A percentile compares a stretch with the other conserved stretches of the same genome.
phyloP scores from a whole-genome alignment of 352 stramenopile species.

The Globisporangium takayamanum region DNA sequence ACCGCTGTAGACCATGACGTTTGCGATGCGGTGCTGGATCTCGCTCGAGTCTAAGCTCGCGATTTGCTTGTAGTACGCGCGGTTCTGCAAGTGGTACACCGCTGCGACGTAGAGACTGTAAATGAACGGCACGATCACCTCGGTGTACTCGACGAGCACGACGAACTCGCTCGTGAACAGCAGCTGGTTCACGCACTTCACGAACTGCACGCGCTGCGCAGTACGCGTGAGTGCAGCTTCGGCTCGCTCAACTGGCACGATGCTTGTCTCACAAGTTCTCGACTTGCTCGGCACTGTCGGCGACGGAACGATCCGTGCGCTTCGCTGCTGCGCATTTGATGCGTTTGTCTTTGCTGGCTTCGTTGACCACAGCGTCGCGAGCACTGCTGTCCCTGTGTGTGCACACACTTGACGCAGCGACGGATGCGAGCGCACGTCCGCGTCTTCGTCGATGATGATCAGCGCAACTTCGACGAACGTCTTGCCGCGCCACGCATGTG shows the following conservation, averaged over 20 bases:
- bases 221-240: neutral
- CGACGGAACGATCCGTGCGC: neutral
- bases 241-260: neutral
- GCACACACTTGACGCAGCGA: neutral
- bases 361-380: neutral
- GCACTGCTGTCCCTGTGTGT: neutral
- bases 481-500: conserved; percentile 1
- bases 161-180: conserved; percentile 12
- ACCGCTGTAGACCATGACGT: conserved; percentile 24
- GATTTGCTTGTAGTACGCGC: conserved; percentile 6
- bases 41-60: neutral
- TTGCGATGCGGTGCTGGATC: neutral
- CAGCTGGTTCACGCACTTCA: conserved; percentile 3
- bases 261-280: neutral
- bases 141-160: conserved; percentile 16
- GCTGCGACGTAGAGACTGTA: conserved; percentile 7
- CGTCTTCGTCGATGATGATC: conserved; percentile 7
- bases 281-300: neutral
- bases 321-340: neutral
- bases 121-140: conserved; percentile 15
- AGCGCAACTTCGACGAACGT: conserved; percentile 4
- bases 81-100: conserved; percentile 2
- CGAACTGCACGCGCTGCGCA: neutral
- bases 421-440: neutral
- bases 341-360: neutral